Evolutionary conservation across 257 asterid genomes (phyloP).

Genomic region (Lycium ferocissimum): DNA sequence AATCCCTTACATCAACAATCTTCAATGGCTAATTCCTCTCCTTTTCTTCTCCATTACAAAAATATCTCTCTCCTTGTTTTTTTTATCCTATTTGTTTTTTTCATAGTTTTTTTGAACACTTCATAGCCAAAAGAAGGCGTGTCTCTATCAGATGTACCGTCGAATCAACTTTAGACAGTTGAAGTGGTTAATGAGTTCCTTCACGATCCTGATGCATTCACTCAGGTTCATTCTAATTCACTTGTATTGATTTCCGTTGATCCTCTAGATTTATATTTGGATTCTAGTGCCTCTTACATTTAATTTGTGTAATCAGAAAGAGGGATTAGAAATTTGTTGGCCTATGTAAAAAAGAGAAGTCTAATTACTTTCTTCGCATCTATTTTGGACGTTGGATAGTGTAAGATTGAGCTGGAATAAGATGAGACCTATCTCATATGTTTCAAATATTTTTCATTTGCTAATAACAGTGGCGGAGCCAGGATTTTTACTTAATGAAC

Average conservation of each 20-base stretch:
- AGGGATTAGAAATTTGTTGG: background rate
- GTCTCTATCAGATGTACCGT: background rate
- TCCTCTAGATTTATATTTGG: background rate
- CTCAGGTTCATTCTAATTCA: slow-evolving; percentile 61
- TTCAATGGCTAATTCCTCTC: slow-evolving; percentile 44
- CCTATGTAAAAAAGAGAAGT: background rate
- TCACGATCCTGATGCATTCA: slow-evolving; percentile 84
- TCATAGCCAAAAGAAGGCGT: no score
- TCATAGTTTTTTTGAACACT: no score
- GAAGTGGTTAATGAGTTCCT: slow-evolving; percentile 78
- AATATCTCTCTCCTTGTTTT: no score
- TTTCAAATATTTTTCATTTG: no score
- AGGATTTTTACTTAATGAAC: no score
- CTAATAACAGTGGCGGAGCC: no score
- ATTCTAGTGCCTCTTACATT: background rate
- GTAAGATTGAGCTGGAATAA: no score
- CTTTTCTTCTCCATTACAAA: slow-evolving; percentile 41
- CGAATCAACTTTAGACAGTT: slow-evolving; percentile 53
- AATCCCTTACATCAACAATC: slow-evolving; percentile 38
- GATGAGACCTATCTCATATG: no score
- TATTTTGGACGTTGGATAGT: no score
- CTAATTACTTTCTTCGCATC: no score
- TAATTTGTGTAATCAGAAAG: background rate
- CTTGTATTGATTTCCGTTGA: slow-evolving; percentile 8
- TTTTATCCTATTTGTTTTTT: no score